Evolutionary conservation across 208 protist species (phyloP), one percentile per base, ranked within the genome.

Genomic region (Phytomonas sp.): DNA sequence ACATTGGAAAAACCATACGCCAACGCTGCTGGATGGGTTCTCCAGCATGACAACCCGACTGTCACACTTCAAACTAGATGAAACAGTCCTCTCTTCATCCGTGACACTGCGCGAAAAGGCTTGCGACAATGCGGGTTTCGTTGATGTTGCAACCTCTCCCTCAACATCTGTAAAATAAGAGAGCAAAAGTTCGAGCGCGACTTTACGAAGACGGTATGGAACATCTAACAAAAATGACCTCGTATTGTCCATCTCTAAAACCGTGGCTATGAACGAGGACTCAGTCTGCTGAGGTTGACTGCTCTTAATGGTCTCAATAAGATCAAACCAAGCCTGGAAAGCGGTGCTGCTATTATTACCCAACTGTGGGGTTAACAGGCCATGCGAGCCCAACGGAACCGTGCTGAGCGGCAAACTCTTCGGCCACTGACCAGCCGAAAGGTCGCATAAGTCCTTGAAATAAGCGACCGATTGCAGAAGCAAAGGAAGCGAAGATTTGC

Each of bases 361-460:
- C 43, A 51, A 11, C 20, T 62, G 30, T 20, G 30, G 13, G 23
- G 15, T 13, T 20, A 36, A 32, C 32, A 63, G 60, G 17, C 60
- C 31, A 63, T 32, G 60, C 17, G 31, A 63, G 28, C 60, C 30
- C 60, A 32, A 20, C 23, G 60, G 60, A 32, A 36, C 17, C 34
- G 53, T 40, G 34, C 62, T 72, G 43, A 78, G 67, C 26, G 71
- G n/a, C 66, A 81, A 64, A 67, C 73, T 75, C n/a, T 68, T 69
- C 36, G 77, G 68, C 11, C 60, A 70, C n/a, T 46, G 62, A 8
- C 77, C 77, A 0, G 75, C 26, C 51, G 74, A 66, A 1, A 92
- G 63, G 29, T 68, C 72, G 66, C 83, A 89, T n/a, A 92, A 51
- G 70, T 92, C 86, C 65, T 85, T 88, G 28, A 85, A 67, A 66